A percentile compares a stretch with the other conserved stretches of the same genome.
Conservation (phyloP, 1,284 basidiomycete species). For the Polyporus tsugae region DNA sequence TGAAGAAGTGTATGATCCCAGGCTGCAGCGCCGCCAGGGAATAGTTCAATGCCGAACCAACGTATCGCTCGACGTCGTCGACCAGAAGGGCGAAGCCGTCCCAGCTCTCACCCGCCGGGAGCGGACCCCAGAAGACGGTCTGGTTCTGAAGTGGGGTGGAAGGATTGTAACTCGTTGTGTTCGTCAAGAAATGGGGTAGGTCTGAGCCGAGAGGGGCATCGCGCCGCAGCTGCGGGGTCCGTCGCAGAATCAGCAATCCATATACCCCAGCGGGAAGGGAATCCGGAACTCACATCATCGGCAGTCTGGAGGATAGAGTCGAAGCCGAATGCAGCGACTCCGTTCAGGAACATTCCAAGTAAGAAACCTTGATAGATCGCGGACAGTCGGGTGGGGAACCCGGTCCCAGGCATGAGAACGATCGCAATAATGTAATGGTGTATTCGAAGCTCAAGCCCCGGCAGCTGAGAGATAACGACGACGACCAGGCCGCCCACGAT, state of each 20-base stretch:
- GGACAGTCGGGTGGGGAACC: conserved; percentile 82
- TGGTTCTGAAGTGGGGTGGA: conserved; percentile 64
- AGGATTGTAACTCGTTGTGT: conserved; percentile 68
- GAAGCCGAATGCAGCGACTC: conserved; percentile 80
- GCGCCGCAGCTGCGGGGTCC: conserved; percentile 61
- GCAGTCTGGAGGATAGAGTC: conserved; percentile 83
- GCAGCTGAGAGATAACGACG: conserved; percentile 75
- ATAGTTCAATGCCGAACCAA: conserved; percentile 71
- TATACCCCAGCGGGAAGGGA: conserved; percentile 11
- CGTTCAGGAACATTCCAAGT: conserved; percentile 85
- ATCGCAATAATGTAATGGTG: conserved; percentile 85
- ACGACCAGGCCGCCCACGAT: conserved; percentile 70
- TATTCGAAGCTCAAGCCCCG: conserved; percentile 69
- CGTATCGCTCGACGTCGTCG: conserved; percentile 85
- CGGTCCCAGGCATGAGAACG: conserved; percentile 79
- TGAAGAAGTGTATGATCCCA: conserved; percentile 82
- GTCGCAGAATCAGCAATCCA: conserved; percentile 21
- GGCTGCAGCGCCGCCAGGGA: conserved; percentile 68
- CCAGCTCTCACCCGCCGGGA: conserved; percentile 65
- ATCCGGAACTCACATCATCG: conserved; percentile 60
- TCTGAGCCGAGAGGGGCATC: conserved; percentile 78
- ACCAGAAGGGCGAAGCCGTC: conserved; percentile 83
- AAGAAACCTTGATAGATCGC: conserved; percentile 84
- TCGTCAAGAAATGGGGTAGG: conserved; percentile 79
- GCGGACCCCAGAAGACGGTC: conserved; percentile 67